Conservation (phyloP, 1,284 basidiomycete genomes). For the Leccinum fallax region DNA sequence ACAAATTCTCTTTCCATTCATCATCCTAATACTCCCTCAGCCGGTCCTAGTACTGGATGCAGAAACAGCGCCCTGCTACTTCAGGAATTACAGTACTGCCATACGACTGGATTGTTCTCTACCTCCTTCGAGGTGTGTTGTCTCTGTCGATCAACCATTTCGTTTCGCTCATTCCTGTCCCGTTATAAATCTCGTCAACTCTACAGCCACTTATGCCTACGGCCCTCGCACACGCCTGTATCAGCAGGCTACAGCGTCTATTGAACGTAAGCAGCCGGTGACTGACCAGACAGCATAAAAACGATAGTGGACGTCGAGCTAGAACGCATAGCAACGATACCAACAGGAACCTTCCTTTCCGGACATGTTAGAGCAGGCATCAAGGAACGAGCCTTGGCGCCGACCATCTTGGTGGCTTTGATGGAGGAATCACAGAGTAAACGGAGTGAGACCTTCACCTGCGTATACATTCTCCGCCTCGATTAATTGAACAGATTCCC, state of each 20-base stretch:
- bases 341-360: conserved; percentile 51
- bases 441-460: conserved; percentile 49
- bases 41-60: conserved; percentile 67
- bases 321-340: conserved; percentile 49
- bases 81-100: conserved; percentile 78
- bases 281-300: conserved; percentile 41
- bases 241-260: conserved; percentile 72
- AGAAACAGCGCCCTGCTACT: conserved; percentile 82
- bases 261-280: conserved; percentile 51
- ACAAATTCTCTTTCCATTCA: background rate
- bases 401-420: conserved; percentile 65
- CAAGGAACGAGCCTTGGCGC: conserved; percentile 55
- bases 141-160: background rate
- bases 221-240: conserved; percentile 78
- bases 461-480: background rate
- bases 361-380: conserved; percentile 60
- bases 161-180: background rate
- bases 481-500: conserved; percentile 46
- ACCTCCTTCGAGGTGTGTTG: conserved; percentile 72
- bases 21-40: conserved; percentile 39
- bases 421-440: conserved; percentile 72
- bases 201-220: conserved; percentile 75
- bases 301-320: conserved; percentile 41
- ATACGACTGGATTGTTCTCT: conserved; percentile 85
- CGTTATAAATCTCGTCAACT: conserved; percentile 79